These are phyloP conservation scores for Glonium stellatum DNA, from an alignment of 495 filamentous ascomycete species.

Conservation along the genomic window DNA sequence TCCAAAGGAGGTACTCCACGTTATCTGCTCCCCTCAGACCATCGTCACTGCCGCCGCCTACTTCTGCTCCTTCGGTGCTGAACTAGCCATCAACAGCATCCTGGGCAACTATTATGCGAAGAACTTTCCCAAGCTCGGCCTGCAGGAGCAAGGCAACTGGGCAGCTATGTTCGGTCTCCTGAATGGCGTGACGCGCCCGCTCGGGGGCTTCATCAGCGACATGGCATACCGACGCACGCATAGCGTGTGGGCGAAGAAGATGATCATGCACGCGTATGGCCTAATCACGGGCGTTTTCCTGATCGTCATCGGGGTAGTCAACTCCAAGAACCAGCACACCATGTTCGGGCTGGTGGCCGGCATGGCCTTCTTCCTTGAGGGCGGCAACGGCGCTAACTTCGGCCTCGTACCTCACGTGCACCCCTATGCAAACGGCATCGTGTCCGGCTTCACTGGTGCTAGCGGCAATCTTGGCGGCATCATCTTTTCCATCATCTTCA, in stretches of 20 bases:
- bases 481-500: constrained; percentile 37
- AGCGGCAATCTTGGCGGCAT: constrained; percentile 38
- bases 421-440: constrained; percentile 36
- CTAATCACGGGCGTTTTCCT: constrained; percentile 34
- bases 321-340: constrained; percentile 25
- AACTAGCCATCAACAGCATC: constrained; percentile 36
- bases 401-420: constrained; percentile 37
- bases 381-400: constrained; percentile 35
- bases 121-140: constrained; percentile 30
- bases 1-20: constrained; percentile 25
- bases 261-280: constrained; percentile 33
- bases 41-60: constrained; percentile 33
- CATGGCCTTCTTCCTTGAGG: constrained; percentile 36
- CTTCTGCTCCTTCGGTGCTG: constrained; percentile 38
- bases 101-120: constrained; percentile 34
- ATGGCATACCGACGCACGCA: constrained; percentile 28
- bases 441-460: constrained; percentile 37
- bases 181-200: constrained; percentile 33
- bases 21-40: constrained; percentile 31
- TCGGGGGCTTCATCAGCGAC: constrained; percentile 34
- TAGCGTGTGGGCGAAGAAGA: constrained; percentile 37
- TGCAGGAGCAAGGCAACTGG: constrained; percentile 34
- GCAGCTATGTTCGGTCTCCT: constrained; percentile 39
- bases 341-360: constrained; percentile 33
- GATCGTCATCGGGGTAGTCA: constrained; percentile 30